A percentile compares a stretch with the other conserved stretches of the same genome.
phyloP scores from a whole-genome alignment of 352 stramenopile species.

The Globisporangium solare region DNA sequence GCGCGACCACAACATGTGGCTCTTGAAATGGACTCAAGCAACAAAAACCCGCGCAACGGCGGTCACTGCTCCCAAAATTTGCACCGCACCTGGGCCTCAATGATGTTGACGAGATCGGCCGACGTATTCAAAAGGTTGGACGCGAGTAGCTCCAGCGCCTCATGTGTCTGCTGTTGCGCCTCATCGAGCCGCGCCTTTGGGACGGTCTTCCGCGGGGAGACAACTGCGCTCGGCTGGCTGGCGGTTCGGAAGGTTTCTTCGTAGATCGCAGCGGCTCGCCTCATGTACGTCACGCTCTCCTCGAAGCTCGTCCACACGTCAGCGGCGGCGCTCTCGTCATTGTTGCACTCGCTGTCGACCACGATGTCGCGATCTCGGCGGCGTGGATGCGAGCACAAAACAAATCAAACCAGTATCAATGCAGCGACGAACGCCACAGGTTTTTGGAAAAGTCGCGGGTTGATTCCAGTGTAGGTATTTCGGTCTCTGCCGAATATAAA shows the following conservation, averaged over 20 bases:
- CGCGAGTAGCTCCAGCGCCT: conserved; percentile 52
- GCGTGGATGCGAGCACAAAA: too few relatives aligned
- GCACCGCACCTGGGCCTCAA: conserved; percentile 34
- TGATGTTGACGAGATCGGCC: conserved; percentile 25
- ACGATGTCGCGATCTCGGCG: neutral
- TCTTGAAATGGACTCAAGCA: too few relatives aligned
- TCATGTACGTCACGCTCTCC: conserved; percentile 51
- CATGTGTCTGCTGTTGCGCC: conserved; percentile 37
- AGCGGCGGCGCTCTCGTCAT: conserved; percentile 9
- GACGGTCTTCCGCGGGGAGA: conserved; percentile 17
- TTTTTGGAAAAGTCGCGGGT: too few relatives aligned
- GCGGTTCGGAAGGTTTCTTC: conserved; percentile 30
- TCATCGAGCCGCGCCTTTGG: conserved; percentile 36
- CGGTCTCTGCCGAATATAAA: too few relatives aligned
- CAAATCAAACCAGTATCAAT: too few relatives aligned
- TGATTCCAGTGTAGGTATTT: too few relatives aligned
- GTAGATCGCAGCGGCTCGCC: conserved; percentile 44
- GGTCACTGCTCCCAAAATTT: neutral
- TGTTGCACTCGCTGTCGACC: neutral
- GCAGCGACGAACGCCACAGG: too few relatives aligned
- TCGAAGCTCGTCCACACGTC: conserved; percentile 43
- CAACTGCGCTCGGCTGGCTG: neutral
- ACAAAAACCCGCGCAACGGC: neutral
- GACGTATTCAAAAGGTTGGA: conserved; percentile 52
- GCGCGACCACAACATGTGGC: too few relatives aligned